These are phyloP conservation scores for Tylopilus felleus DNA, from an alignment of 768 basidiomycete species.

Conservation along the genomic window DNA sequence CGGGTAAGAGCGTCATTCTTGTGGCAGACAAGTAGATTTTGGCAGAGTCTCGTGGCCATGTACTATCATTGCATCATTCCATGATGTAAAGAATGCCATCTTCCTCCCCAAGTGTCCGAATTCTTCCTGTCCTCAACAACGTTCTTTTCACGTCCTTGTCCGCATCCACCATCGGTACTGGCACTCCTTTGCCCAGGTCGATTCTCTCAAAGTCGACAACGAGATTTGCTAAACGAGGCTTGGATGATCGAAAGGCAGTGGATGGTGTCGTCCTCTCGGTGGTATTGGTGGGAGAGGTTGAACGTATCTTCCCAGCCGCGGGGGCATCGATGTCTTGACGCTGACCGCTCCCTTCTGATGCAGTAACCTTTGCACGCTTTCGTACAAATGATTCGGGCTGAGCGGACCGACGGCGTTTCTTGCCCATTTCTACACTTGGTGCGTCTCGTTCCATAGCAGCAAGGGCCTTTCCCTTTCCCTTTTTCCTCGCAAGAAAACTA, in stretches of 20 bases:
- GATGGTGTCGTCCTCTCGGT: not conserved
- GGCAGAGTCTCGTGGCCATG: not conserved
- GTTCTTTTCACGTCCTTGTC: not conserved
- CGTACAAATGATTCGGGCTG: constrained; percentile 4
- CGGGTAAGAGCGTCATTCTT: constrained; percentile 24
- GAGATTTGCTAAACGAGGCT: constrained; percentile 23
- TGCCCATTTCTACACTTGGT: not conserved
- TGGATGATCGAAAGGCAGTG: not conserved
- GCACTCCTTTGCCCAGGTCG: constrained; percentile 1
- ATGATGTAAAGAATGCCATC: constrained; percentile 25
- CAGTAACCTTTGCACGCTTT: constrained; percentile 14
- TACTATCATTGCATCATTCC: not conserved
- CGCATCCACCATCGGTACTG: constrained; percentile 11
- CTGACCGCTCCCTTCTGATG: not conserved
- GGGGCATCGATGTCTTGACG: not conserved
- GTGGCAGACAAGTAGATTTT: constrained; percentile 7
- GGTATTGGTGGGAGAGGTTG: not conserved
- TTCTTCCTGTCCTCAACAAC: constrained; percentile 28
- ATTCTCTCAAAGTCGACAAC: constrained; percentile 16
- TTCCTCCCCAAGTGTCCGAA: constrained; percentile 20
- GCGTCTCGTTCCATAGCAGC: constrained; percentile 4
- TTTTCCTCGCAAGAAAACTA: constrained; percentile 28
- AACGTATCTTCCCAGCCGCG: not conserved
- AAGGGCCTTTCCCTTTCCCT: constrained; percentile 18
- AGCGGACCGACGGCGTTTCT: constrained; percentile 16